Evolutionary conservation across 305 asterid genomes (phyloP), one percentile per base, ranked within the genome.

Genomic region (Fraxinus paxiana): DNA sequence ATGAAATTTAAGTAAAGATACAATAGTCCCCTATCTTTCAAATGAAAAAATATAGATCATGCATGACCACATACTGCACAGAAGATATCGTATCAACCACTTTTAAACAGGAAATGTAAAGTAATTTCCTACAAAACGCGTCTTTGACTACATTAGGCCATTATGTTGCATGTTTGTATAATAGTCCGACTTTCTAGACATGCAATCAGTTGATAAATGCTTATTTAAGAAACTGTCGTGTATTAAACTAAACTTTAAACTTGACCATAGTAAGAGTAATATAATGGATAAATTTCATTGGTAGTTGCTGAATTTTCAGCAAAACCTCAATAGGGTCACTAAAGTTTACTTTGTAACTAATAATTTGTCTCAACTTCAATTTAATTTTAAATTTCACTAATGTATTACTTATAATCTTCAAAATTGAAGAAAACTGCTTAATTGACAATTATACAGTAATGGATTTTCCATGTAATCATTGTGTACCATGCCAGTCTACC

Each of bases 121-220:
- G 46, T 26, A 73, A 34, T 26, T 80, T 80, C 83, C 75, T 28
- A 26, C 31, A 72, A 18, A 10, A n/a, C 77, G 83, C 73, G 56
- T 80, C 20, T 37, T 61, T 65, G 65, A 80, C 79, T 24, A 56
- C 13, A 38, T 73, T 10, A 72, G 75, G 82, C 35, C 75, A 37
- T 70, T 34, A 26, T 24, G 73, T 51, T 26, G 15, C 34, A 2
- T 30, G 72, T 73, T 75, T 24, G 41, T 59, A 59, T 38, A 46
- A 65, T 54, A 73, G 43, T 63, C 54, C 79, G 8, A 2, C 76
- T 30, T 75, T 43, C 69, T 56, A 34, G 75, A 43, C 18, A 4
- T 7, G 28, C 70, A 20, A 5, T 33, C 41, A 34, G 15, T 51
- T 10, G 73, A 18, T 12, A 35, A 6, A 13, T 59, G 61, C 59